Conservation (phyloP, 108 stramenopile species). For the Nitzschia inconspicua region DNA sequence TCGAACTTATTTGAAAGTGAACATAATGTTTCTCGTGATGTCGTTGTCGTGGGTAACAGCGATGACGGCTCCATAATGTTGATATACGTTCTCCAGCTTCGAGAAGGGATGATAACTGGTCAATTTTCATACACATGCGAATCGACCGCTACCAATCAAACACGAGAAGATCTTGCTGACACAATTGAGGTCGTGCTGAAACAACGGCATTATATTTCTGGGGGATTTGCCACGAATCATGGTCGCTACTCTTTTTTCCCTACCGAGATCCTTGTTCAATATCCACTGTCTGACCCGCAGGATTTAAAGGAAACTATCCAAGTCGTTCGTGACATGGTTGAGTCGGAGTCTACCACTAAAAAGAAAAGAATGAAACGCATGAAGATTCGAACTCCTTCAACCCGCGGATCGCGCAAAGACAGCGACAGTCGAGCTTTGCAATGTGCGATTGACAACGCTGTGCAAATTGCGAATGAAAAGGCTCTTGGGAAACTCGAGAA, state of each 20-base stretch:
- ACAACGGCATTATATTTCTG: slow-evolving; percentile 51
- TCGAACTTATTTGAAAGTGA: slow-evolving; percentile 39
- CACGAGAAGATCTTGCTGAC: slow-evolving; percentile 22
- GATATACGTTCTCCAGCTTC: slow-evolving; percentile 51
- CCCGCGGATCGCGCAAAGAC: slow-evolving; percentile 30
- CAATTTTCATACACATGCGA: slow-evolving; percentile 41
- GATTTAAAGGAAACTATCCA: slow-evolving; percentile 29
- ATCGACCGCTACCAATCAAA: slow-evolving; percentile 8
- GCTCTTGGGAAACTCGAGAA: background rate
- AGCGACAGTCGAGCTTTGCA: slow-evolving; percentile 41
- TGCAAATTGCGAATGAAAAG: slow-evolving; percentile 27
- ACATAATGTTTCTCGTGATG: slow-evolving; percentile 45
- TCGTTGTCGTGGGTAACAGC: slow-evolving; percentile 26
- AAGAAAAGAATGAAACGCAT: slow-evolving; percentile 10
- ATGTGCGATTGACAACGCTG: slow-evolving; percentile 48
- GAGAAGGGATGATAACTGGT: slow-evolving; percentile 41
- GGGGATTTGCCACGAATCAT: slow-evolving; percentile 4
- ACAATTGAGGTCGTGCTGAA: slow-evolving; percentile 43
- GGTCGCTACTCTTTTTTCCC: slow-evolving; percentile 47
- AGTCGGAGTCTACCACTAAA: slow-evolving; percentile 1
- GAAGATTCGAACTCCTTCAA: slow-evolving; percentile 18
- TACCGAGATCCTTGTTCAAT: slow-evolving; percentile 41
- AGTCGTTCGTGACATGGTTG: slow-evolving; percentile 13
- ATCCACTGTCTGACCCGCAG: slow-evolving; percentile 19
- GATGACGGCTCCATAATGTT: slow-evolving; percentile 5